phyloP scores from a whole-genome alignment of 495 filamentous ascomycete species.

The Penicillium mononematosum region DNA sequence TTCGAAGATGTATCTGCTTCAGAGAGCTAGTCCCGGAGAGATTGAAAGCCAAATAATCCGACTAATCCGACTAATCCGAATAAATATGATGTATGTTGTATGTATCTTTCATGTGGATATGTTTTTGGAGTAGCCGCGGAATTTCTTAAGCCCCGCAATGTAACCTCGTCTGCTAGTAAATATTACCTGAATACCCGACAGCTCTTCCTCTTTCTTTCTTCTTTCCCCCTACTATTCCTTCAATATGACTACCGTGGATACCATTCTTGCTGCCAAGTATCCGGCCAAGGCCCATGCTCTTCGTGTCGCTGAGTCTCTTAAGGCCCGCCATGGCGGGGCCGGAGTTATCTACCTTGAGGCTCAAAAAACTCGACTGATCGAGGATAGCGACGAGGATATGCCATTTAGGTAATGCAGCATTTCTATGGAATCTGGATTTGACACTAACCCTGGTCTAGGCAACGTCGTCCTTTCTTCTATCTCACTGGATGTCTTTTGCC shows the following conservation, averaged over 20 bases:
- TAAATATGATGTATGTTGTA: background rate
- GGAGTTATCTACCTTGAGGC: slow-evolving; percentile 79
- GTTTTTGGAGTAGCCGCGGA: slow-evolving; percentile 10
- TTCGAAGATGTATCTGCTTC: slow-evolving; percentile 58
- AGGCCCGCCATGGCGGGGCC: slow-evolving; percentile 30
- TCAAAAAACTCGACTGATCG: slow-evolving; percentile 69
- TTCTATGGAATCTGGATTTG: background rate
- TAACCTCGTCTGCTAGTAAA: slow-evolving; percentile 2
- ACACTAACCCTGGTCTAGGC: slow-evolving; percentile 36
- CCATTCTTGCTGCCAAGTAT: slow-evolving; percentile 71
- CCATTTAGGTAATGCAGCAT: slow-evolving; percentile 65
- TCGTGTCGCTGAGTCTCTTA: slow-evolving; percentile 74
- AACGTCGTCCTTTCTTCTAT: slow-evolving; percentile 94
- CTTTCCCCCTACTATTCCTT: background rate
- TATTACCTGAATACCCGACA: background rate
- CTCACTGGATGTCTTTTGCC: slow-evolving; percentile 81
- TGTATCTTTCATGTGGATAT: background rate
- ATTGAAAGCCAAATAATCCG: slow-evolving; percentile 6
- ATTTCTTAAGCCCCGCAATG: slow-evolving; percentile 19
- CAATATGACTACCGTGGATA: slow-evolving; percentile 41
- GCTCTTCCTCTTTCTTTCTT: background rate
- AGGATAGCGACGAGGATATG: slow-evolving; percentile 78
- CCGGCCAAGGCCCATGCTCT: slow-evolving; percentile 89
- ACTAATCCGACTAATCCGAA: background rate
- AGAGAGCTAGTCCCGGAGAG: slow-evolving; percentile 21